These are phyloP conservation scores for Paxillus ammoniavirescens DNA, from an alignment of 768 basidiomycete genomes.

Conservation along the genomic window DNA sequence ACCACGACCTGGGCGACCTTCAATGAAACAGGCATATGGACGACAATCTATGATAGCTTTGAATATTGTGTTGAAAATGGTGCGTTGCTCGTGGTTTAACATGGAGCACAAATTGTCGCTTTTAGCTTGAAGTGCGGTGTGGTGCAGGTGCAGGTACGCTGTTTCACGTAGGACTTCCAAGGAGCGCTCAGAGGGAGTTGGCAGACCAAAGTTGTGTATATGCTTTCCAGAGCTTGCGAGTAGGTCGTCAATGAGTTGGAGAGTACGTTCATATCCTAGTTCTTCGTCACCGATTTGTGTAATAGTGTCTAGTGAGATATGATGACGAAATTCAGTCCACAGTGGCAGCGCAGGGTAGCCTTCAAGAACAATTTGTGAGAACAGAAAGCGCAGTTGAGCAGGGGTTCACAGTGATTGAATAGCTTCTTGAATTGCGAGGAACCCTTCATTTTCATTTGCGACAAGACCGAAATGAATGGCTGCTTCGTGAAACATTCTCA, in stretches of 20 bases:
- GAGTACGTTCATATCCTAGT: background rate
- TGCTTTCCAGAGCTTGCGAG: no score
- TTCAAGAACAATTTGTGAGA: constrained; percentile 38
- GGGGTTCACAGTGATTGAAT: constrained; percentile 32
- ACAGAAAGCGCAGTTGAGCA: constrained; percentile 36
- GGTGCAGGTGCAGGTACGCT: no score
- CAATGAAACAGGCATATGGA: constrained; percentile 24
- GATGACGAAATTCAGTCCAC: constrained; percentile 25
- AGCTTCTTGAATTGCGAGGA: constrained; percentile 36
- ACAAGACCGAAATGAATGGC: constrained; percentile 23
- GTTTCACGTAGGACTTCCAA: no score
- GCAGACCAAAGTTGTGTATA: no score
- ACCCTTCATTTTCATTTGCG: constrained; percentile 22
- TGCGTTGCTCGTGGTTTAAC: background rate
- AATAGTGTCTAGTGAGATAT: constrained; percentile 16
- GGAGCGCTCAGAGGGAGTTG: no score
- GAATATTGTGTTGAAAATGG: background rate
- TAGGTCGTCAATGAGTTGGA: no score
- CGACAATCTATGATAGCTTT: no score
- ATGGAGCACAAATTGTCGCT: no score
- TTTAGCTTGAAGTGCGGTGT: no score
- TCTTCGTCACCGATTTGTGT: constrained; percentile 1
- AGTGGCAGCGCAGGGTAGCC: constrained; percentile 25
- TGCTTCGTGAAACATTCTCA: constrained; percentile 23
- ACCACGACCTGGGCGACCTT: constrained; percentile 41